phyloP scores from a whole-genome alignment of 139 green algal species.

The Haematococcus lacustris region DNA sequence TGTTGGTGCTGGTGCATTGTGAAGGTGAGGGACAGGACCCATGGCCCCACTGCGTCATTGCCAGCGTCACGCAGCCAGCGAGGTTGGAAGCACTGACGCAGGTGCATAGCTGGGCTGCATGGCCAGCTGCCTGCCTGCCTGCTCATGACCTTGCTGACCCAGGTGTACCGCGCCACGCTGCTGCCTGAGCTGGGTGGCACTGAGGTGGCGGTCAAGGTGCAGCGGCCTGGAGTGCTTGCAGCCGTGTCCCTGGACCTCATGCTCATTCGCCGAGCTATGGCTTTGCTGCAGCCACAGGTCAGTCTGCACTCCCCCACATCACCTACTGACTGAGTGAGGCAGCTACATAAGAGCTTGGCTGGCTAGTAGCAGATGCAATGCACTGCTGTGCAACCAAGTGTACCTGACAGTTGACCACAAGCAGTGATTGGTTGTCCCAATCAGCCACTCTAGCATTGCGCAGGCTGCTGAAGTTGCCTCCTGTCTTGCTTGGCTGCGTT shows the following conservation, averaged over 20 bases:
- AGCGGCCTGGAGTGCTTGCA: conserved; percentile 61
- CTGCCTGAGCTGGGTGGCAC: conserved; percentile 31
- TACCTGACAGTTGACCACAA: background rate
- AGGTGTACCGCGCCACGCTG: conserved; percentile 67
- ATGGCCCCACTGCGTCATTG: background rate
- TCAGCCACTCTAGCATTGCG: background rate
- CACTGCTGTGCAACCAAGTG: background rate
- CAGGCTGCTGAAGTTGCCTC: background rate
- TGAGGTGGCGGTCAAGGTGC: conserved; percentile 88
- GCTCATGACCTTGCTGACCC: conserved; percentile 11
- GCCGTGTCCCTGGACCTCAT: conserved; percentile 71
- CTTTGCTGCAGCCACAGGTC: conserved; percentile 5
- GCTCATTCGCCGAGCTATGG: conserved; percentile 56
- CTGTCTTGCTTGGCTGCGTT: background rate
- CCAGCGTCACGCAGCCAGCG: background rate
- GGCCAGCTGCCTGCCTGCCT: background rate
- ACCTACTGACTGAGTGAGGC: background rate
- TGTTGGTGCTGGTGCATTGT: conserved; percentile 30
- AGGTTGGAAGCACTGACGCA: background rate
- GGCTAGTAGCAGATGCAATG: background rate
- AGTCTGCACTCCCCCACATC: too few relatives aligned
- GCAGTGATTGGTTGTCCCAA: background rate
- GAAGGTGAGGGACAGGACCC: conserved; percentile 1
- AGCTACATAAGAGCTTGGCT: background rate
- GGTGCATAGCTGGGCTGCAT: background rate